Evolutionary conservation across 495 filamentous ascomycete species (phyloP), one percentile per base, ranked within the genome.

Genomic region (Penicillium nucicola): DNA sequence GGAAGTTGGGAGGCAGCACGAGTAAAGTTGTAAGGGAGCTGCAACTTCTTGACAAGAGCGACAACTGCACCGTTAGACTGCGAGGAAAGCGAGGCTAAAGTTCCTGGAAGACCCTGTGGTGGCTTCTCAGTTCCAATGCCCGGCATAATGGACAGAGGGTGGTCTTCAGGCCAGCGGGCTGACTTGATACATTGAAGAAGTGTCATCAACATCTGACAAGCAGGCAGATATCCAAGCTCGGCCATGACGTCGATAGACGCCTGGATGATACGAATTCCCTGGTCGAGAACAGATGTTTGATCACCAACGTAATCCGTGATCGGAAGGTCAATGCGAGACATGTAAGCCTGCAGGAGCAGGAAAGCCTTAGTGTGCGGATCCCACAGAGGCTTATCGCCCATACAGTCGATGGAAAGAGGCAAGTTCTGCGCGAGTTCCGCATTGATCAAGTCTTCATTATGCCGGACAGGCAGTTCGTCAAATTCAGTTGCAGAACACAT

Each of bases 361-460:
- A 96, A 97, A 0, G 95, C 87, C 62, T 99, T 99, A 58, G 97
- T 88, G 65, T 99, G 93, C 12, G 93, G 93, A 70, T 99, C 93
- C 92, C 93, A 97, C 85, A 97, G 89, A 0, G 90, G 92, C 39
- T 95, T 64, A 35, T 78, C 78, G 17, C 85, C 85, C 62, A 96
- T 86, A 8, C 75, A 68, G 15, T 88, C 80, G 25, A 68, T 84
- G 14, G 78, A 74, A 22, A 91, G 64, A 0, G 88, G 88, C 1
- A 97, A 75, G 53, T 89, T 87, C 33, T 83, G 84, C 2, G 91
- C 88, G 3, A 99, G 76, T 61, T 97, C 92, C 1, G 83, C 85
- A 64, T 99, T 99, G 76, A 99, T 92, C 31, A 99, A 84, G 67
- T 99, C 93, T 70, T 99, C 93, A 66, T 99, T 99, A 69, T 99